phyloP scores from a whole-genome alignment of 768 basidiomycete species.

The Pilatotrama ljubarskyi region DNA sequence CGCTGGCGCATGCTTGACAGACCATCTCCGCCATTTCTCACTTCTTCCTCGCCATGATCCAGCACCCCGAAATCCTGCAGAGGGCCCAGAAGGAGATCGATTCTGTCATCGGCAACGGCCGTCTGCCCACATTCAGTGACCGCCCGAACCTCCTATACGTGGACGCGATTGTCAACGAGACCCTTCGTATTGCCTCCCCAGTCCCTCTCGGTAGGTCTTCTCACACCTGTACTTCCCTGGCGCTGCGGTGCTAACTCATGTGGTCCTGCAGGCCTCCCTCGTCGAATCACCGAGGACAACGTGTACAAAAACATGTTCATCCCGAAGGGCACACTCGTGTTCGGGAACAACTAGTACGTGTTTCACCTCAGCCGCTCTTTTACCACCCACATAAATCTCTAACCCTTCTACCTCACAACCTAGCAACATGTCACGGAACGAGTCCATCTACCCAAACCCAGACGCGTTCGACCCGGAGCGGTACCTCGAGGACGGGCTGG shows the following conservation, averaged over 20 bases:
- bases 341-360: constrained; percentile 61
- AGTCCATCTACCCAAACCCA: constrained; percentile 50
- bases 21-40: constrained; percentile 56
- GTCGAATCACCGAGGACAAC: constrained; percentile 66
- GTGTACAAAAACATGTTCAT: constrained; percentile 58
- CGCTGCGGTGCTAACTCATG: background rate
- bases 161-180: constrained; percentile 57
- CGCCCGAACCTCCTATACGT: constrained; percentile 56
- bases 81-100: constrained; percentile 72
- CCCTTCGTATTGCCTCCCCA: constrained; percentile 52
- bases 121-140: constrained; percentile 63
- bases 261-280: constrained; percentile 52
- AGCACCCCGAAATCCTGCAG: constrained; percentile 53
- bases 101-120: constrained; percentile 49
- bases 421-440: constrained; percentile 37
- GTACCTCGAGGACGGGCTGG: constrained; percentile 37
- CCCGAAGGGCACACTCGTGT: constrained; percentile 63
- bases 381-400: background rate
- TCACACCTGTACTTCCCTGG: background rate
- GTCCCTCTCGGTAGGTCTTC: constrained; percentile 54
- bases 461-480: constrained; percentile 55
- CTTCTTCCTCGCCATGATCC: constrained; percentile 69
- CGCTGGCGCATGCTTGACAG: constrained; percentile 28
- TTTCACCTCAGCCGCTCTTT: constrained; percentile 5
- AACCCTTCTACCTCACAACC: background rate